Percentiles rank a stretch among this genome's conserved stretches.
Evolutionary conservation across 2,329 filamentous ascomycete genomes (phyloP).

Genomic region (Cryphonectria naterciae): DNA sequence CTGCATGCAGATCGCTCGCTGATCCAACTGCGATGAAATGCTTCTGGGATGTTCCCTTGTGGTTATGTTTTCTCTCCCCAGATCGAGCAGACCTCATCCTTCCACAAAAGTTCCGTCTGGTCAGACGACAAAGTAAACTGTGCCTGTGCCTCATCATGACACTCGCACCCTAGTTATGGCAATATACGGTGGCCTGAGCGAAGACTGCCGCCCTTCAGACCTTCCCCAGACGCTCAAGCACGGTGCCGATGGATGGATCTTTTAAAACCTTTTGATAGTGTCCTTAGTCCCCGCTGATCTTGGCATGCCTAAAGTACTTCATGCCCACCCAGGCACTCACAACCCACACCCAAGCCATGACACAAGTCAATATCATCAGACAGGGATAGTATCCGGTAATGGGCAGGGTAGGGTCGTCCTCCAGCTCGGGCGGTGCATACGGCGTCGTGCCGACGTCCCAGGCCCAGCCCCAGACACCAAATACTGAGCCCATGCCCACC

Average conservation of each 20-base stretch:
- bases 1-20: neutral
- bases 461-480: slow-evolving; percentile 97
- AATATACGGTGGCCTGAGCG: neutral
- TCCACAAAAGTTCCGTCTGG: neutral
- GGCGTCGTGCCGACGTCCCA: slow-evolving; percentile 98
- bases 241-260: neutral
- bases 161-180: neutral
- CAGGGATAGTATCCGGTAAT: slow-evolving; percentile 98
- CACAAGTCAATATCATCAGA: slow-evolving; percentile 85
- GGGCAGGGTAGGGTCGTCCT: slow-evolving; percentile 91
- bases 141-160: neutral
- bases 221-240: neutral
- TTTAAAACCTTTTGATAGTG: too few relatives aligned
- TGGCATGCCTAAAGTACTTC: slow-evolving; percentile 99
- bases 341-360: slow-evolving; percentile 99
- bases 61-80: neutral
- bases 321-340: slow-evolving; percentile 97
- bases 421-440: slow-evolving; percentile 91
- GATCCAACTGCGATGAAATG: neutral
- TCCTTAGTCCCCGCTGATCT: slow-evolving; percentile 70
- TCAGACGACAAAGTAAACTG: neutral
- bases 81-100: neutral
- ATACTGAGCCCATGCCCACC: slow-evolving; percentile 91
- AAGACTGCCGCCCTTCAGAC: neutral
- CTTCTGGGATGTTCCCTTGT: neutral